These are phyloP conservation scores for Trypanosoma lewisi DNA, from an alignment of 208 protist species.

Conservation along the genomic window DNA sequence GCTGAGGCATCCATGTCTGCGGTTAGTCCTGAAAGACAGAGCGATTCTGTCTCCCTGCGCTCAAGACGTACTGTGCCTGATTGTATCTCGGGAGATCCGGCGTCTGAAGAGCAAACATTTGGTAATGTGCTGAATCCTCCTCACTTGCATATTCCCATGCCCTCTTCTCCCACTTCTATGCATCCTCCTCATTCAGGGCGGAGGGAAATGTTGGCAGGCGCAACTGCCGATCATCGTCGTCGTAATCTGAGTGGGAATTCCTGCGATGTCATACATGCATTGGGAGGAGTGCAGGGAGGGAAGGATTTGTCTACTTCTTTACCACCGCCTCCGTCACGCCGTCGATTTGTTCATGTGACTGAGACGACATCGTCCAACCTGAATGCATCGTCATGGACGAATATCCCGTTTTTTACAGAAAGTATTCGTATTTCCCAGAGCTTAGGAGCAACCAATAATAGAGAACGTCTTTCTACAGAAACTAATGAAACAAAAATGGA, in stretches of 20 bases:
- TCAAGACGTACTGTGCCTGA: no score
- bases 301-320: not conserved
- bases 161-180: not conserved
- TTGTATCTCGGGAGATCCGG: no score
- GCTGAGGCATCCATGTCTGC: not conserved
- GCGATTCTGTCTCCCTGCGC: not conserved
- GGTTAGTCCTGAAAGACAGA: not conserved
- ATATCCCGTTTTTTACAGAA: not conserved
- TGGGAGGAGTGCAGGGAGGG: not conserved
- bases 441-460: not conserved
- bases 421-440: not conserved
- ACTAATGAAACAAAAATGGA: not conserved
- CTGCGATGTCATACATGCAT: not conserved
- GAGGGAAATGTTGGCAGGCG: not conserved
- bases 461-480: slow-evolving; percentile 7
- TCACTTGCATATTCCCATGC: not conserved
- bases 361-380: not conserved
- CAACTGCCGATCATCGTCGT: no score
- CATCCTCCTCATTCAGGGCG: not conserved
- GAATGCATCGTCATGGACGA: not conserved
- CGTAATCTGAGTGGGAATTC: not conserved
- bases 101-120: no score
- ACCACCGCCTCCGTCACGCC: no score
- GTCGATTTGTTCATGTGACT: not conserved
- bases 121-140: not conserved